These are phyloP conservation scores for Balamuthia mandrillaris DNA, from an alignment of 208 protist species.

Conservation along the genomic window DNA sequence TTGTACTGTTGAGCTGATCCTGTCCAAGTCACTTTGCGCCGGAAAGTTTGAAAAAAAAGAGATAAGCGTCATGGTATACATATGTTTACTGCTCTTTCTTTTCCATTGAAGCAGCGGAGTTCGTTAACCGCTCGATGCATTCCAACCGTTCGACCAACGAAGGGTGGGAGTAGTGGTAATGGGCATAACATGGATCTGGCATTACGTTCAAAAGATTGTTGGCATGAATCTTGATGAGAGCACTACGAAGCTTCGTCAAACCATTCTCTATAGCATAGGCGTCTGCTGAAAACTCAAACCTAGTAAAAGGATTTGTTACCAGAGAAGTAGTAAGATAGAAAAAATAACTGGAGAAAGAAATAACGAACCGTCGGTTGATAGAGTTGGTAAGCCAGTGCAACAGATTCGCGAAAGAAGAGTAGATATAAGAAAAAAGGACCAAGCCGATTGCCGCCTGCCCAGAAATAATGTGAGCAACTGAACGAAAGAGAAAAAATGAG, in stretches of 20 bases:
- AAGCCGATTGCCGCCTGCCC: slow-evolving; percentile 41
- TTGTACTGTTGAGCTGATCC: no score
- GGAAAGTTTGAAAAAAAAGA: no score
- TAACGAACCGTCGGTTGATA: slow-evolving; percentile 27
- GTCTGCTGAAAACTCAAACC: slow-evolving; percentile 52
- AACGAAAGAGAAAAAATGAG: neutral
- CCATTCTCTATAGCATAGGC: slow-evolving; percentile 41
- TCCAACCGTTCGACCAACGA: slow-evolving; percentile 28
- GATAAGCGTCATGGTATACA: no score
- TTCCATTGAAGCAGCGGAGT: no score
- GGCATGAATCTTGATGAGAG: slow-evolving; percentile 43
- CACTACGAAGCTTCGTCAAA: slow-evolving; percentile 28
- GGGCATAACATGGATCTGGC: slow-evolving; percentile 49
- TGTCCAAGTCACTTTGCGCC: no score
- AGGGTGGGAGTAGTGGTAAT: slow-evolving; percentile 60
- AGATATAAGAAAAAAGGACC: slow-evolving; percentile 56
- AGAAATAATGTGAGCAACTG: neutral
- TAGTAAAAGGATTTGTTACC: neutral
- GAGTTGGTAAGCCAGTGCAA: slow-evolving; percentile 53
- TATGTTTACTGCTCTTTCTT: no score
- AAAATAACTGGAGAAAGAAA: neutral
- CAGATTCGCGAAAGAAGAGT: slow-evolving; percentile 54
- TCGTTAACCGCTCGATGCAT: slow-evolving; percentile 24
- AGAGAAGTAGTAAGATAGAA: neutral
- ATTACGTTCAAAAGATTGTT: slow-evolving; percentile 44